Percentiles rank a stretch among this genome's conserved stretches.
These are phyloP conservation scores for Akanthomyces uredinophilus DNA, from an alignment of 2,329 filamentous ascomycete species.

Conservation along the genomic window DNA sequence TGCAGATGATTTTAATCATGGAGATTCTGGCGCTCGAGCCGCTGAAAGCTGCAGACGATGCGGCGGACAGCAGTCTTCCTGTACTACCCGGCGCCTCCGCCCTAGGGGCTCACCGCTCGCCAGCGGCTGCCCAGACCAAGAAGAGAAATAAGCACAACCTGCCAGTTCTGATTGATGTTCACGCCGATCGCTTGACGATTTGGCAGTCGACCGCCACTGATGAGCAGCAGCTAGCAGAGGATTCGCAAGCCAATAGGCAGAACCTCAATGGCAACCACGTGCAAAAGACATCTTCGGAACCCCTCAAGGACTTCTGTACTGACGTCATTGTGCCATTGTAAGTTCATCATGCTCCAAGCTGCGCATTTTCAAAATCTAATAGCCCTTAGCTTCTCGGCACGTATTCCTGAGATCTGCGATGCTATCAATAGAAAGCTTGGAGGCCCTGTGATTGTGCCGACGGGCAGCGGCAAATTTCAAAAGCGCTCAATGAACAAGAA, in stretches of 20 bases:
- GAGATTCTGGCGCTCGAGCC: conserved; percentile 69
- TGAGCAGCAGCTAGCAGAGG: conserved; percentile 45
- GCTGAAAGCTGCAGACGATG: conserved; percentile 36
- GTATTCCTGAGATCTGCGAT: conserved; percentile 66
- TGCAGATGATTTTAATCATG: conserved; percentile 74
- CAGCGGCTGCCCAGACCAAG: conserved; percentile 32
- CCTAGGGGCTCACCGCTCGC: conserved; percentile 28
- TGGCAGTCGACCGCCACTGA: conserved; percentile 73
- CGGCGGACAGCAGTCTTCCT: conserved; percentile 43
- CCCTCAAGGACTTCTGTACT: conserved; percentile 69
- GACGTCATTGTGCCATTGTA: conserved; percentile 78
- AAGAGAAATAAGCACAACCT: conserved; percentile 61
- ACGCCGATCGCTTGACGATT: conserved; percentile 74
- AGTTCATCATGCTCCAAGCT: conserved; percentile 25
- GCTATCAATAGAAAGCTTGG: conserved; percentile 71
- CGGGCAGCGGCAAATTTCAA: conserved; percentile 44
- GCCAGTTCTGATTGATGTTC: conserved; percentile 61
- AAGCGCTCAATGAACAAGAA: conserved; percentile 39
- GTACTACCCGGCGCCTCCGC: conserved; percentile 35
- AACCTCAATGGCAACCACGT: conserved; percentile 31
- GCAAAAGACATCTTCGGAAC: conserved; percentile 49
- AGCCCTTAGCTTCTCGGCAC: conserved; percentile 59
- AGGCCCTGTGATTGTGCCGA: conserved; percentile 58
- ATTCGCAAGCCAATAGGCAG: conserved; percentile 37
- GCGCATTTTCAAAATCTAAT: conserved; percentile 28